phyloP scores from a whole-genome alignment of 441 rosid species.

The Erodium chrysanthum region DNA sequence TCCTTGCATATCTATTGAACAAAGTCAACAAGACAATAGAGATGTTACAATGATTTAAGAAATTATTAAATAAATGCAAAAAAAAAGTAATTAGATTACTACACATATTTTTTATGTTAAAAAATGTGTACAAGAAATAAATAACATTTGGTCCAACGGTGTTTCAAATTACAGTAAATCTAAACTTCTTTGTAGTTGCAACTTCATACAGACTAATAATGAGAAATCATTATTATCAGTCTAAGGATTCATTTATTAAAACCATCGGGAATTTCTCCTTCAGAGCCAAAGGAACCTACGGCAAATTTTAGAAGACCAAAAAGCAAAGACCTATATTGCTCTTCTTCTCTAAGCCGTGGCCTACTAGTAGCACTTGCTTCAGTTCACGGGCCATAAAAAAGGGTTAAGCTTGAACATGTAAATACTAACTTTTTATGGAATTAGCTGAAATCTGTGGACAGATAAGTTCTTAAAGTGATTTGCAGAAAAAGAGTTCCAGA shows the following conservation, averaged over 20 bases:
- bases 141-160: background rate
- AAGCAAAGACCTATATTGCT: background rate
- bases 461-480: background rate
- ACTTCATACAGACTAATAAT: background rate
- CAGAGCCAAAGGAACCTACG: background rate
- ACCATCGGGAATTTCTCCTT: conserved; percentile 1
- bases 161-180: background rate
- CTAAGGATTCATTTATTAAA: background rate
- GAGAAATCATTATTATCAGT: background rate
- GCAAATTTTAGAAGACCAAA: background rate
- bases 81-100: too few relatives aligned
- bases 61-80: conserved; percentile 2
- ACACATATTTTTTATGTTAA: background rate
- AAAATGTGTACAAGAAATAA: conserved; percentile 9
- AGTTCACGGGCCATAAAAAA: background rate
- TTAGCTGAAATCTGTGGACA: background rate
- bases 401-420: background rate
- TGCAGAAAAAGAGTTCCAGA: background rate
- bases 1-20: conserved; percentile 70
- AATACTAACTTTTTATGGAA: background rate
- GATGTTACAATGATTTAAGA: conserved; percentile 8
- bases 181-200: background rate
- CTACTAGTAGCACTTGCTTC: background rate
- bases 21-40: conserved; percentile 16
- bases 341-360: background rate